Base-by-base conservation (phyloP, 371 early-diverging fungal genomes). In the Smittium mucronatum region DNA sequence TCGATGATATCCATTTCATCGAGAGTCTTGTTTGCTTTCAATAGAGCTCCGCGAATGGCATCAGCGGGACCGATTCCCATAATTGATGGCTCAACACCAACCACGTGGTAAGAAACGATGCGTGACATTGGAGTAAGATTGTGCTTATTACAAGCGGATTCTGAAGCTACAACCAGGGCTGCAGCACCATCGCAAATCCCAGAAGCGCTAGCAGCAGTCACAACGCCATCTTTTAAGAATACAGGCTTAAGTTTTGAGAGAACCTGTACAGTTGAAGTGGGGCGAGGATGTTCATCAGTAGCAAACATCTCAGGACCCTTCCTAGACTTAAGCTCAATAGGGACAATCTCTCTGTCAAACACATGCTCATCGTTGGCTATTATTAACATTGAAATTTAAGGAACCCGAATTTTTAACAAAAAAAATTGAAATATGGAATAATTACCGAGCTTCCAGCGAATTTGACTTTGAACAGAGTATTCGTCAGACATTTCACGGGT, bases 161-260 rank as follows among this genome's bases (percentile, higher is more conserved):
- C 93, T 75, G 88, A 84, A 69, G 94, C 95, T 30, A 98, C 83
- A 34, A 98, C 75, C 26, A 97, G 75, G 11, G 93, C 88, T 57
- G 93, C 94, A 30, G 97, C 99, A 74, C 98, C 99, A 78, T 98
- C 99, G 68, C 86, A 86, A 78, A 98, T 94, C 36, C 95, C 95
- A 0, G 96, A 95, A 1, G 97, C 94, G 69, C 93, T 96, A 57
- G 93, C 97, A 21, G 99, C 95, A 2, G 95, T 92, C 21, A 94
- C 94, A 15, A 90, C 81, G 57, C 97, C 97, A 60, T 90, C 87
- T 80, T 90, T 89, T 79, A 89, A 86, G 80, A 98, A 98, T 35
- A 93, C 94, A 29, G 97, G 85, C 47, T 83, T 81, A 57, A 98
- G 83, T 74, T 91, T 92, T 36, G 80, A 76, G 30, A 98, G 81